These are phyloP conservation scores for Serendipita vermifera DNA, from an alignment of 768 basidiomycete genomes.

Conservation along the genomic window DNA sequence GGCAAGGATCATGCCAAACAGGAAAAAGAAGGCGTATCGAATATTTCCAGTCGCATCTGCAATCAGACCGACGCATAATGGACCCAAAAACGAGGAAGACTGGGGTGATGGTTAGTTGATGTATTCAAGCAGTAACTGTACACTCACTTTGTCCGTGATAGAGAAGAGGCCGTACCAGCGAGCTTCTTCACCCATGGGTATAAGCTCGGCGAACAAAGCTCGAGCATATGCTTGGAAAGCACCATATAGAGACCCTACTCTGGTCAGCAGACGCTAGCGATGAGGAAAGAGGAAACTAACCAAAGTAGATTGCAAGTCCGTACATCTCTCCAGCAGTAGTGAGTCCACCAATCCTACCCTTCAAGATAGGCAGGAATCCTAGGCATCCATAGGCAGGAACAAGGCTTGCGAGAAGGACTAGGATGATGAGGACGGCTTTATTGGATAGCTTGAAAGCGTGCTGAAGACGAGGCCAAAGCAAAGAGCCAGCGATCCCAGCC, in stretches of 20 bases:
- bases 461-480: slow-evolving; percentile 69
- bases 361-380: slow-evolving; percentile 52
- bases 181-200: slow-evolving; percentile 81
- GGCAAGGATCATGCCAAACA: slow-evolving; percentile 65
- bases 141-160: slow-evolving; percentile 72
- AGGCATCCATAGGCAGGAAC: slow-evolving; percentile 75
- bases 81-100: slow-evolving; percentile 88
- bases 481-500: slow-evolving; percentile 70
- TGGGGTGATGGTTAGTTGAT: slow-evolving; percentile 21
- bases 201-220: slow-evolving; percentile 73
- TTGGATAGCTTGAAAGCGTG: slow-evolving; percentile 52
- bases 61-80: slow-evolving; percentile 75
- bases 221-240: slow-evolving; percentile 86
- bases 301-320: slow-evolving; percentile 67
- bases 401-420: slow-evolving; percentile 51
- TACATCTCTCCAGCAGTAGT: slow-evolving; percentile 79
- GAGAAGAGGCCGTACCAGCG: slow-evolving; percentile 80
- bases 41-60: slow-evolving; percentile 86
- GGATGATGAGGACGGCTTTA: slow-evolving; percentile 45
- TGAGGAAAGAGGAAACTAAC: slow-evolving; percentile 26
- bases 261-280: neutral
- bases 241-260: slow-evolving; percentile 56
- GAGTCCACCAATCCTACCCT: slow-evolving; percentile 50
- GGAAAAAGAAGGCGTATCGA: slow-evolving; percentile 80
- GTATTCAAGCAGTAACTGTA: neutral